Base-by-base conservation (phyloP, 352 stramenopile species). In the Globisporangium polare region DNA sequence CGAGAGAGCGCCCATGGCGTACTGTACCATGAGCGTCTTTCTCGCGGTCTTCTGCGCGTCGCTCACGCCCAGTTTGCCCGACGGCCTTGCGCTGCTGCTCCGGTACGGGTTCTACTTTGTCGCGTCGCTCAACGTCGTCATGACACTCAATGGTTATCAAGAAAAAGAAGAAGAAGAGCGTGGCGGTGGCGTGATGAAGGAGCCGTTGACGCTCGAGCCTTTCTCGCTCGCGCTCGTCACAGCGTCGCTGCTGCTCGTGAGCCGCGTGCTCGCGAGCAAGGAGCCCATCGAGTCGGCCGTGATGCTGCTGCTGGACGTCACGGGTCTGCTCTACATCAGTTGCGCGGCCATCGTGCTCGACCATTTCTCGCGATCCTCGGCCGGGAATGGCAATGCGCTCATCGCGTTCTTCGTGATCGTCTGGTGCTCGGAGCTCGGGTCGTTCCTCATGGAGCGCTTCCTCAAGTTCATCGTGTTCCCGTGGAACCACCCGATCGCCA, bases 271-370 rank as follows among this genome's bases (percentile, higher is more conserved):
- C 18, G 80, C 74, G 2, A 85, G 80, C 50, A 85, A 89, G 60
- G 80, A 89, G 33, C 56, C 76, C 0, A 82, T 88, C 68, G 80
- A 89, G 63, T 88, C 75, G 18, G 60, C 73, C 0, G 74, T 86
- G 10, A 77, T 83, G 67, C 74, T 74, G 45, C 67, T 86, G 10
- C 61, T 89, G 12, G 80, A 89, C 60, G 57, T 88, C 37, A 53
- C 68, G 5, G 75, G 77, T 0, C 55, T 89, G 18, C 47, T 89
- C 13, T 88, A 88, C 46, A 33, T 86, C 10, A 74, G 70, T 37
- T 71, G 69, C 46, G 62, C 73, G 17, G 72, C 69, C 27, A 78
- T 68, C 15, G 76, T 86, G 20, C 52, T 89, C 51, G 69, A 70
- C 41, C 78, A 83, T 26, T 82, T 89, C 46, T 68, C 75, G 22